Evolutionary conservation across 2,329 filamentous ascomycete genomes (phyloP).

Genomic region (Coniochaeta sp.): DNA sequence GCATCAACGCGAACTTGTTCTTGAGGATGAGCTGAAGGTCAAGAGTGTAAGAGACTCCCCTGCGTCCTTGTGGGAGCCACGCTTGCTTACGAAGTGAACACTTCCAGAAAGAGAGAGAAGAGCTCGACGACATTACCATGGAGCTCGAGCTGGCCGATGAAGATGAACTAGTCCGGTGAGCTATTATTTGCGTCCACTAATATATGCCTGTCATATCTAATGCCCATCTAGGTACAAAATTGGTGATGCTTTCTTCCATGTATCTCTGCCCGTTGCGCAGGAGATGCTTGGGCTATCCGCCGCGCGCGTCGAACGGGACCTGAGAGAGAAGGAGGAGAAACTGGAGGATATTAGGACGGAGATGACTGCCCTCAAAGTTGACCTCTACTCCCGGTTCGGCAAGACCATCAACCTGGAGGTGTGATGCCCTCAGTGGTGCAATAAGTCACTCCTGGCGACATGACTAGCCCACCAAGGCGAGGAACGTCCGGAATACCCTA

Average conservation of each 20-base stretch:
- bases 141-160: constrained; percentile 95
- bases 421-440: constrained; percentile 29
- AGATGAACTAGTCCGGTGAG: constrained; percentile 85
- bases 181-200: constrained; percentile 7
- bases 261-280: constrained; percentile 78
- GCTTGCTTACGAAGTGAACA: constrained; percentile 14
- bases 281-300: constrained; percentile 70
- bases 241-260: constrained; percentile 87
- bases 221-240: constrained; percentile 74
- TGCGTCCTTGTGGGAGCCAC: not conserved
- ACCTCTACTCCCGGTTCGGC: constrained; percentile 89
- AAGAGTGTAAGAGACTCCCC: constrained; percentile 54
- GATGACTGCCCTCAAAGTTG: constrained; percentile 84
- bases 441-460: not conserved
- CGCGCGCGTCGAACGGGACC: constrained; percentile 68
- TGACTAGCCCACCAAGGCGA: not conserved
- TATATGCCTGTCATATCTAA: not conserved
- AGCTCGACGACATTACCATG: constrained; percentile 83
- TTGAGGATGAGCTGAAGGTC: constrained; percentile 72
- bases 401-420: constrained; percentile 95
- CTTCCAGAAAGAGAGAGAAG: constrained; percentile 91
- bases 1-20: constrained; percentile 71
- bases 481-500: not conserved
- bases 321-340: constrained; percentile 68
- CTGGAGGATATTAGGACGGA: constrained; percentile 70